These are phyloP conservation scores for Margaritispora aquatica DNA, from an alignment of 495 filamentous ascomycete species.

Conservation along the genomic window DNA sequence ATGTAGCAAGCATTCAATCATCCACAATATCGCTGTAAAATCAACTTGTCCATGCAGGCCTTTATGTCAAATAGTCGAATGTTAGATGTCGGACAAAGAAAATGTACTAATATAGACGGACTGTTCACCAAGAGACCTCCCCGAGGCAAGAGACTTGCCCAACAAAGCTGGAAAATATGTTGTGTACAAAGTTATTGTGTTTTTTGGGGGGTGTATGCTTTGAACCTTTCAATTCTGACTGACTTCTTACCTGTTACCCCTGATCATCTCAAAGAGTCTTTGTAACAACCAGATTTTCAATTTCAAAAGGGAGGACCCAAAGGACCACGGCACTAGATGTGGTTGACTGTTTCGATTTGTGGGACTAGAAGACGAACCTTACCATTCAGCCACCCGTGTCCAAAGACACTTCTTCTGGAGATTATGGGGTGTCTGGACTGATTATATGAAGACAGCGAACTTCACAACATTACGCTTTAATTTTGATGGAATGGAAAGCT, in stretches of 20 bases:
- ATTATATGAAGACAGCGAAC: not conserved
- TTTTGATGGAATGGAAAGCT: too few species aligned
- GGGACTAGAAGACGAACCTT: not conserved
- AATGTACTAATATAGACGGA: too few species aligned
- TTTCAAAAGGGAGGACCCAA: not conserved
- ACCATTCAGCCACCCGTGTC: not conserved
- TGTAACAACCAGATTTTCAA: not conserved
- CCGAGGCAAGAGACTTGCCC: too few species aligned
- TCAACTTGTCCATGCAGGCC: too few species aligned
- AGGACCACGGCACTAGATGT: not conserved
- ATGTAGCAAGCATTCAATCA: too few species aligned
- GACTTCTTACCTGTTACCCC: not conserved
- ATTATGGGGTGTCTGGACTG: not conserved
- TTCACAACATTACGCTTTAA: not conserved
- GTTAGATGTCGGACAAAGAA: too few species aligned
- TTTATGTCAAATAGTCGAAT: too few species aligned
- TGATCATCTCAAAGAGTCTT: not conserved
- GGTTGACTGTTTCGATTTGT: not conserved
- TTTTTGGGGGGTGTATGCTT: not conserved
- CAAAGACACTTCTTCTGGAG: not conserved
- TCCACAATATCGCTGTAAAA: too few species aligned
- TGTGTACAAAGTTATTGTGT: not conserved
- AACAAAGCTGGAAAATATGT: too few species aligned
- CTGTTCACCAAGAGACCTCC: too few species aligned
- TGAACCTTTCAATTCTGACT: not conserved